Evolutionary conservation across 1,284 basidiomycete species (phyloP).

Genomic region (Malassezia equina): DNA sequence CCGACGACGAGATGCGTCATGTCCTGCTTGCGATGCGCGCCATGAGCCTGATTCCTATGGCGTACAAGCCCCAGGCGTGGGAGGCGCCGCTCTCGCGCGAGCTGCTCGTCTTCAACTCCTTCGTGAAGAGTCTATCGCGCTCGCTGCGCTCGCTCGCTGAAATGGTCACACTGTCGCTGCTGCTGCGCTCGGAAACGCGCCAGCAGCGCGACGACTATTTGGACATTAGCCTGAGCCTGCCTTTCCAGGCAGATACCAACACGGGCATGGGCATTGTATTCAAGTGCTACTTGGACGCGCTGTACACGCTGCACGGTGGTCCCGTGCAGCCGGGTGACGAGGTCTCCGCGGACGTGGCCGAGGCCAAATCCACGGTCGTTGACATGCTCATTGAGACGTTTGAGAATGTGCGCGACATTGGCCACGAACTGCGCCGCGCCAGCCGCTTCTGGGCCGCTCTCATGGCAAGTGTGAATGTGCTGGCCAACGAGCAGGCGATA

Average conservation of each 20-base stretch:
- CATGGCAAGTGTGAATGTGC: slow-evolving; percentile 72
- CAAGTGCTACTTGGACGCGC: slow-evolving; percentile 74
- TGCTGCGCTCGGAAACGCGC: slow-evolving; percentile 75
- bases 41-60: slow-evolving; percentile 80
- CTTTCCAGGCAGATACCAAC: slow-evolving; percentile 87
- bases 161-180: slow-evolving; percentile 79
- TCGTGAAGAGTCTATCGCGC: slow-evolving; percentile 77
- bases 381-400: slow-evolving; percentile 90
- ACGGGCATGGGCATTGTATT: slow-evolving; percentile 94
- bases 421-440: slow-evolving; percentile 78
- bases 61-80: slow-evolving; percentile 58
- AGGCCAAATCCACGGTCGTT: slow-evolving; percentile 75
- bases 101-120: slow-evolving; percentile 94
- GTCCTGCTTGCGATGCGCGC: slow-evolving; percentile 94
- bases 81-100: slow-evolving; percentile 89
- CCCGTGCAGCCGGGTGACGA: slow-evolving; percentile 53
- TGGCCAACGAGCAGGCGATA: slow-evolving; percentile 59
- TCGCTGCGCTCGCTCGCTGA: slow-evolving; percentile 82
- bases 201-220: slow-evolving; percentile 78
- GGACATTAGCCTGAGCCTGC: slow-evolving; percentile 64
- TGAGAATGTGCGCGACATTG: slow-evolving; percentile 72
- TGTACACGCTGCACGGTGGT: slow-evolving; percentile 63
- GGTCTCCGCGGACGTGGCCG: slow-evolving; percentile 64
- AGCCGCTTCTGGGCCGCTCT: slow-evolving; percentile 97
- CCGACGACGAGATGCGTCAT: slow-evolving; percentile 55